Evolutionary conservation across 2,329 filamentous ascomycete species (phyloP), one percentile per base, ranked within the genome.

Genomic region (Delphinella strobiligena): DNA sequence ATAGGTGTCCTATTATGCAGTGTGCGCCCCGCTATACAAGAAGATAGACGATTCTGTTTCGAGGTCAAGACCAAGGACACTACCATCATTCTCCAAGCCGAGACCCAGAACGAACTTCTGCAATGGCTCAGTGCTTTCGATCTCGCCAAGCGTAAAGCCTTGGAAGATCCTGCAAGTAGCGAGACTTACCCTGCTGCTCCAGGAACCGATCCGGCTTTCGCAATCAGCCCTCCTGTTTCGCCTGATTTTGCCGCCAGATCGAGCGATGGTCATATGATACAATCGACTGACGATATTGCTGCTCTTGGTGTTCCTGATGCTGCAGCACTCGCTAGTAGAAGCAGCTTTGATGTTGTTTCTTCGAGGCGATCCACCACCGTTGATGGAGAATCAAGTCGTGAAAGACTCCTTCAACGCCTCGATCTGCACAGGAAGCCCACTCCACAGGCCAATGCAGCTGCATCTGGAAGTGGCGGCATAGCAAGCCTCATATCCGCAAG

Each of bases 61-160:
- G 91, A 98, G 61, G 82, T 98, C 53, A 98, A 96, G 68, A 98
- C 91, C 2, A 98, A 95, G 61, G 93, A 85, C 53, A 83, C 83
- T 46, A 91, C 80, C 36, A 78, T 94, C 47, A 67, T 95, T 43
- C 69, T 98, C 3, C 91, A 98, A 62, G 84, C 89, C 4, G 91
- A 98, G 58, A 94, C 86, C 0, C 91, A 98, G 57, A 69, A 67
- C 36, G 85, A 96, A 55, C 72, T 98, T n/a, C 87, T 83, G 43
- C 84, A 93, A 52, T 98, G 91, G 91, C 78, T 98, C 40, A 78
- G 84, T 47, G 80, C 89, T 0, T 95, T 98, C 51, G 89, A 98
- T 50, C 76, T 88, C 12, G 88, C 89, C 38, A 98, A 98, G 63
- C 85, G 88, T 50, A 86, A 82, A 55, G 89, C 89, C 0, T 75